Percentiles rank a stretch among this genome's conserved stretches.
phyloP scores from a whole-genome alignment of 352 stramenopile genomes.

The Thalassiosira ordinaria region DNA sequence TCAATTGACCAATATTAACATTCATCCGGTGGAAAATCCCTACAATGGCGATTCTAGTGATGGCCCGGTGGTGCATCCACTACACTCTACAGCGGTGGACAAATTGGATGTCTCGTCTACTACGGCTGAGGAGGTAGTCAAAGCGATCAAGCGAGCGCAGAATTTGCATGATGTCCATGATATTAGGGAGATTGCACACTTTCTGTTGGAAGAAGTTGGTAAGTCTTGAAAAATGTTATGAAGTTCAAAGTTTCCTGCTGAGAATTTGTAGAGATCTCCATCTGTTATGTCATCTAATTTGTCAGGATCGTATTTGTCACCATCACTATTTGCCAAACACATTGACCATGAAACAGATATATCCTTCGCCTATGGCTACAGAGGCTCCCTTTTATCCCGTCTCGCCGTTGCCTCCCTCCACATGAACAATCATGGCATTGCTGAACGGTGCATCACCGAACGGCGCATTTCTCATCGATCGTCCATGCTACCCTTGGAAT shows the following conservation, averaged over 20 bases:
- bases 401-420: conserved; percentile 78
- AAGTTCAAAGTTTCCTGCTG: neutral
- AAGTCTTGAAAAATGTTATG: conserved; percentile 14
- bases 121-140: conserved; percentile 74
- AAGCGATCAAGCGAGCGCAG: conserved; percentile 81
- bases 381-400: conserved; percentile 74
- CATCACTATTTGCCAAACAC: conserved; percentile 4
- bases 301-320: no score
- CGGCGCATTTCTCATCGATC: conserved; percentile 59
- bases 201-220: conserved; percentile 76
- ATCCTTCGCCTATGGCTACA: conserved; percentile 76
- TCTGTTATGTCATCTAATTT: conserved; percentile 77
- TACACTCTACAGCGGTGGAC: conserved; percentile 63
- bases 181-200: conserved; percentile 73
- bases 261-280: conserved; percentile 51
- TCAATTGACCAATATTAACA: conserved; percentile 29
- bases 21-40: conserved; percentile 9
- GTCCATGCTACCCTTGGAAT: conserved; percentile 78
- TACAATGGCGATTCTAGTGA: conserved; percentile 1
- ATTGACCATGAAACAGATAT: conserved; percentile 36
- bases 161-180: conserved; percentile 80
- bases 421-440: conserved; percentile 71
- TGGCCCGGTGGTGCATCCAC: conserved; percentile 33
- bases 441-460: conserved; percentile 66
- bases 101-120: conserved; percentile 61